Conservation (phyloP, 345 rosid species). For the Orychophragmus violaceus region DNA sequence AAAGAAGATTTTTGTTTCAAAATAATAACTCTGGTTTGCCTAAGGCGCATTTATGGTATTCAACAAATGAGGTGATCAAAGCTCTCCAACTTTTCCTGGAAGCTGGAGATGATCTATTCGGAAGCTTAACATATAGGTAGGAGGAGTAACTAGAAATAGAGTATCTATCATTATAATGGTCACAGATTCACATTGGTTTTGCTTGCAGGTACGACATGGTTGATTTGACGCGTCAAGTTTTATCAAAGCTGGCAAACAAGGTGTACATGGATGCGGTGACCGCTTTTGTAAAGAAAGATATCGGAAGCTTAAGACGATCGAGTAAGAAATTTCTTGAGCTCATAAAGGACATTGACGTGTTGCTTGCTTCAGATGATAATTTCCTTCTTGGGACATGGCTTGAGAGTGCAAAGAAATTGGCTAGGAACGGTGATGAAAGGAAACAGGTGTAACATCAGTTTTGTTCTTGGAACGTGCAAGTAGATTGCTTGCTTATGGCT, state of each 20-base stretch:
- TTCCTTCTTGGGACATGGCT: constrained; percentile 92
- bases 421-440: constrained; percentile 50
- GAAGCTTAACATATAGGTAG: constrained; percentile 79
- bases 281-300: constrained; percentile 53
- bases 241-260: constrained; percentile 83
- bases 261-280: constrained; percentile 61
- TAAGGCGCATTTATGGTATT: constrained; percentile 84
- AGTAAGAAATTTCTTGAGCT: constrained; percentile 57
- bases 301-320: constrained; percentile 33
- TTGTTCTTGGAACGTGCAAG: background rate
- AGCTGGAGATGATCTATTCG: constrained; percentile 56
- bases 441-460: constrained; percentile 45
- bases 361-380: constrained; percentile 79
- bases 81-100: constrained; percentile 65
- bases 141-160: background rate
- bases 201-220: constrained; percentile 84
- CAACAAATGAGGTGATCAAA: constrained; percentile 44
- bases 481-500: constrained; percentile 8
- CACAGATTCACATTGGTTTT: constrained; percentile 8
- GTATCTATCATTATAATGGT: background rate
- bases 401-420: constrained; percentile 69
- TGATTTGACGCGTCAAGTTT: constrained; percentile 83
- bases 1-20: constrained; percentile 63
- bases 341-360: constrained; percentile 61
- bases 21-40: constrained; percentile 44